Conservation (phyloP, 1,284 basidiomycete species). For the Thelephora terrestris region DNA sequence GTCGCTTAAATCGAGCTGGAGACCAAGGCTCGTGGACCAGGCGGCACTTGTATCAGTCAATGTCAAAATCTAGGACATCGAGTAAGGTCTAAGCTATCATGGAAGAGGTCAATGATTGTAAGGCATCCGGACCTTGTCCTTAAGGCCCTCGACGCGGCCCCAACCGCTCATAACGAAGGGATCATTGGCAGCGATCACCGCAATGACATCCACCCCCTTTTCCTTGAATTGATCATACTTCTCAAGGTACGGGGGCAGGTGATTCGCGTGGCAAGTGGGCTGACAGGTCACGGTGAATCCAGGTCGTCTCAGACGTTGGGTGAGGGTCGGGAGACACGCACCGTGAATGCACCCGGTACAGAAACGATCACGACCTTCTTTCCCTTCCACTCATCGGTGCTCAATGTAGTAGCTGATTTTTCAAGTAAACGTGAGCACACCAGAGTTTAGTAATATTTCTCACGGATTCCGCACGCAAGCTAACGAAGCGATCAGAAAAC, state of each 20-base stretch:
- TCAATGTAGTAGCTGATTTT: constrained; percentile 35
- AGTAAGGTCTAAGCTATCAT: background rate
- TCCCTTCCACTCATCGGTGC: constrained; percentile 65
- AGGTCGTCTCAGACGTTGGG: background rate
- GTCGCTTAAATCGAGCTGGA: constrained; percentile 46
- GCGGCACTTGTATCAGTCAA: constrained; percentile 55
- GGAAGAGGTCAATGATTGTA: background rate
- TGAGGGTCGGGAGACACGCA: constrained; percentile 28
- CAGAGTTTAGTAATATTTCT: background rate
- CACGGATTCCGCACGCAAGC: constrained; percentile 53
- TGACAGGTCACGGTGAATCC: constrained; percentile 17
- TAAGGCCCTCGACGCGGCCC: constrained; percentile 55
- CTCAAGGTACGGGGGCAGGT: constrained; percentile 61
- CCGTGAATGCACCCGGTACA: constrained; percentile 75
- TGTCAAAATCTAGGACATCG: constrained; percentile 41
- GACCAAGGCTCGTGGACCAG: constrained; percentile 58
- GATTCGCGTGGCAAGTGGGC: constrained; percentile 67
- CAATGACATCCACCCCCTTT: constrained; percentile 66
- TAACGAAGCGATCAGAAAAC: constrained; percentile 16
- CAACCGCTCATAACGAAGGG: constrained; percentile 75
- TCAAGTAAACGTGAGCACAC: constrained; percentile 2
- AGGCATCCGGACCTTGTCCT: constrained; percentile 51
- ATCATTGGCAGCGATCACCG: constrained; percentile 65
- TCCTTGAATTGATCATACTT: constrained; percentile 59
- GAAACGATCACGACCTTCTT: constrained; percentile 78